Conservation (phyloP, 208 protist genomes). For the Paratrypanosoma confusum region DNA sequence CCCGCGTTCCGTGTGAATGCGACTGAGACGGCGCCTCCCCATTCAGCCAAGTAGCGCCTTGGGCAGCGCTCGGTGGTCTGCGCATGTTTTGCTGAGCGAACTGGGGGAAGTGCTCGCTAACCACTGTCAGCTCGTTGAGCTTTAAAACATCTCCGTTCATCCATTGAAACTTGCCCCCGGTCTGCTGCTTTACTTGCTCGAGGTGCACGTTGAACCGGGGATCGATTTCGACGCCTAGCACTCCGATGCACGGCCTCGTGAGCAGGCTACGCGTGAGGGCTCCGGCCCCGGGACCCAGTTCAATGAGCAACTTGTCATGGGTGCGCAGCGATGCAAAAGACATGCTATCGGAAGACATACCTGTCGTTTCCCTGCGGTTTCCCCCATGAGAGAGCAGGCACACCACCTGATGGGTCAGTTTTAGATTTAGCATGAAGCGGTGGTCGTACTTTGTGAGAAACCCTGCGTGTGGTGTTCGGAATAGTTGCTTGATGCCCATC, state of each 20-base stretch:
- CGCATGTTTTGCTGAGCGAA: conserved; percentile 49
- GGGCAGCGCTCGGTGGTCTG: conserved; percentile 2
- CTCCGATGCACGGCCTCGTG: conserved; percentile 65
- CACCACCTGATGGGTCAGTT: conserved; percentile 75
- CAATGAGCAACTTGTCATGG: conserved; percentile 69
- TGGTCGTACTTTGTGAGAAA: conserved; percentile 82
- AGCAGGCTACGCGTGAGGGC: conserved; percentile 77
- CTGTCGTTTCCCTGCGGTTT: too few relatives aligned
- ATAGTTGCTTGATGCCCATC: conserved; percentile 73
- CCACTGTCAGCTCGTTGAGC: conserved; percentile 57
- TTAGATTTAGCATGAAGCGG: conserved; percentile 80
- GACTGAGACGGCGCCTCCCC: background rate
- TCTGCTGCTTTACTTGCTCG: conserved; percentile 69
- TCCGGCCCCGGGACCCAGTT: conserved; percentile 74
- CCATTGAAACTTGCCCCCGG: conserved; percentile 79
- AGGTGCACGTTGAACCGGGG: conserved; percentile 72
- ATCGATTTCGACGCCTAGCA: conserved; percentile 74
- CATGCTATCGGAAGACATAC: too few relatives aligned
- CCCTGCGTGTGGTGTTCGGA: conserved; percentile 75
- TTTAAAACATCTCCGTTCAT: conserved; percentile 72
- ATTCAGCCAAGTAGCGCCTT: background rate
- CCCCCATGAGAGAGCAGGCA: conserved; percentile 33
- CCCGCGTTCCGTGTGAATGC: background rate
- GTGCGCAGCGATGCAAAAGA: conserved; percentile 54
- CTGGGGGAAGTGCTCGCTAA: conserved; percentile 32